phyloP scores from a whole-genome alignment of 495 filamentous ascomycete genomes.

The Penicillium riverlandense region DNA sequence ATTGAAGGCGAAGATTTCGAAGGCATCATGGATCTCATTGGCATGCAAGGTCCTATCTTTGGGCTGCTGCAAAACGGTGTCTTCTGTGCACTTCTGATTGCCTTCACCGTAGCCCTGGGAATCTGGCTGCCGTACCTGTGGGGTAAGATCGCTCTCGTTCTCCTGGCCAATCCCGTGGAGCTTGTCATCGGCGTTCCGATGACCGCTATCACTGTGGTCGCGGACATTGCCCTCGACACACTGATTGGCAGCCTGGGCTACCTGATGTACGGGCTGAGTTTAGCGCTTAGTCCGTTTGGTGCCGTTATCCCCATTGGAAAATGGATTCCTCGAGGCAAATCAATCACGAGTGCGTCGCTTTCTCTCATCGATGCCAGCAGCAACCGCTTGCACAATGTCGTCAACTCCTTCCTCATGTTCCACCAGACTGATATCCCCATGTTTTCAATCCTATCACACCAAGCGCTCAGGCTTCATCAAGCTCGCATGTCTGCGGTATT shows the following conservation, averaged over 20 bases:
- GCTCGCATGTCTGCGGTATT: constrained; percentile 25
- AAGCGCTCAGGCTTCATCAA: constrained; percentile 45
- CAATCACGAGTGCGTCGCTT: constrained; percentile 37
- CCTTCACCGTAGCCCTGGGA: constrained; percentile 72
- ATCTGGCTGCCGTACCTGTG: constrained; percentile 89
- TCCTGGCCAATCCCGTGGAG: constrained; percentile 69
- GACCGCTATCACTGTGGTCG: constrained; percentile 57
- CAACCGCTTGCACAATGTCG: constrained; percentile 35
- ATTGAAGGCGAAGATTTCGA: constrained; percentile 94
- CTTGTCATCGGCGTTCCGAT: constrained; percentile 63
- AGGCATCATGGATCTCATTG: constrained; percentile 90
- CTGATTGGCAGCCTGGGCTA: constrained; percentile 51
- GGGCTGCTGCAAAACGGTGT: constrained; percentile 90
- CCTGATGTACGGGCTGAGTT: constrained; percentile 46
- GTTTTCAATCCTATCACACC: constrained; percentile 56
- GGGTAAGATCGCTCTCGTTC: constrained; percentile 74
- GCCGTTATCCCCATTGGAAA: constrained; percentile 34
- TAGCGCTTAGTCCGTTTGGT: constrained; percentile 34
- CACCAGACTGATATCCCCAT: constrained; percentile 51
- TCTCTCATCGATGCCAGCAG: constrained; percentile 42
- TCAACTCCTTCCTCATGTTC: constrained; percentile 36
- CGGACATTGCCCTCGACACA: constrained; percentile 63
- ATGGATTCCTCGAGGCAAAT: constrained; percentile 29
- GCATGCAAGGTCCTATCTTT: constrained; percentile 88
- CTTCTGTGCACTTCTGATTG: constrained; percentile 86